Evolutionary conservation across 106 monocot species (phyloP), one percentile per base, ranked within the genome.

Genomic region (Gastrodia elata): DNA sequence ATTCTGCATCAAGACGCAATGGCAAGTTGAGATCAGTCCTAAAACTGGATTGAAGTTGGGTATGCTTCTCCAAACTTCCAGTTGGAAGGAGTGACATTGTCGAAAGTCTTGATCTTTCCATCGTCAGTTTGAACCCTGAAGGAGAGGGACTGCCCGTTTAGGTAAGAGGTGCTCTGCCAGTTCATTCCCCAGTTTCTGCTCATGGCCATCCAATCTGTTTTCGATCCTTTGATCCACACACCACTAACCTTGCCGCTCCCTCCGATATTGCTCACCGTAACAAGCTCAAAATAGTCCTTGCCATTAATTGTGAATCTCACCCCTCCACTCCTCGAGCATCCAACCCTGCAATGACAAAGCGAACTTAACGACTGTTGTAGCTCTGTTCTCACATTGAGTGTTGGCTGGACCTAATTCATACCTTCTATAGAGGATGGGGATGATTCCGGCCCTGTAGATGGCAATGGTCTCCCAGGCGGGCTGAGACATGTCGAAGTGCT

Each of bases 401-500:
- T 11, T 18, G 10, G 18, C 15, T 18, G 10, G 44, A 44, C 44
- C 18, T 2, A 11, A 44, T 15, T 44, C 44, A 10, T 5, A 52
- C 52, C 52, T 65, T 24, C 82, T 71, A 73, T 38, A 86, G 18
- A 48, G 39, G n/a, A 86, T 64, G 2, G 85, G 85, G 15, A 82
- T 76, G 42, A 82, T 86, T 1, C 85, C 85, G 2, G 76, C 79
- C 14, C 56, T 26, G 25, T 32, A 52, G 35, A 68, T 42, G 18
- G 61, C 58, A 22, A 70, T 80, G 2, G 83, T 73, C 33, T 64
- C 28, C 74, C 77, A 86, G 39, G 74, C 71, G 11, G 71, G 37
- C 65, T 64, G 26, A 11, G 83, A 76, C 52, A 86, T 69, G 39
- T 86, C 86, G 32, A 86, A 86, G 72, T 86, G 86, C 8, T 71